A percentile compares a stretch with the other conserved stretches of the same genome.
phyloP scores from a whole-genome alignment of 1,284 basidiomycete species.

The Sporisorium iseilematis-ciliati region DNA sequence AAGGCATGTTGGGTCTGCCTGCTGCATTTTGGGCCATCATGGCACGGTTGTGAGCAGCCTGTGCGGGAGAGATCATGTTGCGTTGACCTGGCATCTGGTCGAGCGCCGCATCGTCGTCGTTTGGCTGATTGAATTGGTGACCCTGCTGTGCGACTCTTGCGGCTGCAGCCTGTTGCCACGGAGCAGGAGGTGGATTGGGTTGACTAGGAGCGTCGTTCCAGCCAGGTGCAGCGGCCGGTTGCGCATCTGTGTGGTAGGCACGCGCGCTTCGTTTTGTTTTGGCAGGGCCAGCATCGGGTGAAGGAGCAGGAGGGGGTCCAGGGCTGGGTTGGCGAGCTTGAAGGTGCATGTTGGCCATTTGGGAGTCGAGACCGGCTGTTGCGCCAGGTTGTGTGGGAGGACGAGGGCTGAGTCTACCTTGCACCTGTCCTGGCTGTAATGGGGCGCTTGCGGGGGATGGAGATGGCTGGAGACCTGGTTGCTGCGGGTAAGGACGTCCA shows the following conservation, averaged over 20 bases:
- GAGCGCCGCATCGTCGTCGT: slow-evolving; percentile 56
- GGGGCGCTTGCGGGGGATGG: slow-evolving; percentile 1
- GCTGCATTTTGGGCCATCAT: slow-evolving; percentile 43
- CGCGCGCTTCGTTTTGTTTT: slow-evolving; percentile 67
- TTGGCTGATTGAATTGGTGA: slow-evolving; percentile 33
- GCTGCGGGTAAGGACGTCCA: slow-evolving; percentile 34
- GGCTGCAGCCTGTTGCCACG: slow-evolving; percentile 66
- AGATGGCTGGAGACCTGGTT: slow-evolving; percentile 14
- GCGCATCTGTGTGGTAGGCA: slow-evolving; percentile 67
- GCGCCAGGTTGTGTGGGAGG: slow-evolving; percentile 31
- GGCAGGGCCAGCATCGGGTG: slow-evolving; percentile 47
- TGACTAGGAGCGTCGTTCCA: slow-evolving; percentile 65
- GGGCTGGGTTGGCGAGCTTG: slow-evolving; percentile 36
- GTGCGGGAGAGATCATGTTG: slow-evolving; percentile 61
- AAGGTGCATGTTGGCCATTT: slow-evolving; percentile 54
- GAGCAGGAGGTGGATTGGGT: slow-evolving; percentile 57
- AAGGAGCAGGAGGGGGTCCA: slow-evolving; percentile 21
- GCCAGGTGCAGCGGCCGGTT: slow-evolving; percentile 37
- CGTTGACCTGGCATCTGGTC: slow-evolving; percentile 68
- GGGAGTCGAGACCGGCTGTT: slow-evolving; percentile 28
- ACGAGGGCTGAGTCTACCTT: slow-evolving; percentile 42
- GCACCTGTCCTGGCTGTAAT: slow-evolving; percentile 20
- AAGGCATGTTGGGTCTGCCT: slow-evolving; percentile 26
- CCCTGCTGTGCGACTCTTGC: slow-evolving; percentile 56
- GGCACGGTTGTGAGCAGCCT: slow-evolving; percentile 63